A percentile compares a stretch with the other conserved stretches of the same genome.
Conservation (phyloP, 257 asterid species). For the Ballota nigra region DNA sequence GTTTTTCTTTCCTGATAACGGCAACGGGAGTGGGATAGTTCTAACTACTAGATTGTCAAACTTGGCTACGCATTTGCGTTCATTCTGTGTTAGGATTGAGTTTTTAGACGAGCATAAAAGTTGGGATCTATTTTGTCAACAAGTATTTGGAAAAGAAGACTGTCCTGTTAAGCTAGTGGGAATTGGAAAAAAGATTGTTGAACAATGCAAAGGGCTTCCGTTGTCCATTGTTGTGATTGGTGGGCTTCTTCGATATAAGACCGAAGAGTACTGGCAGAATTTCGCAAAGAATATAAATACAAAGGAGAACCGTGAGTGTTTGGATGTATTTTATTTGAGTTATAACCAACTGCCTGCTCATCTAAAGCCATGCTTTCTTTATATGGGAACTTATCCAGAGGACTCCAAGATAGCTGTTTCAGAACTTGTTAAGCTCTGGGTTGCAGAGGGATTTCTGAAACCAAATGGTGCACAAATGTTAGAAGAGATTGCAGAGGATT, state of each 20-base stretch:
- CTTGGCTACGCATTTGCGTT: neutral
- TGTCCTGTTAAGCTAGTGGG: neutral
- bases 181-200: constrained; percentile 1
- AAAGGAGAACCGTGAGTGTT: neutral
- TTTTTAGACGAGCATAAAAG: no score
- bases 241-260: constrained; percentile 5
- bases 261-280: no score
- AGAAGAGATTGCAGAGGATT: constrained; percentile 11
- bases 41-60: neutral
- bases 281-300: no score
- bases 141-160: neutral
- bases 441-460: constrained; percentile 17
- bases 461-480: neutral
- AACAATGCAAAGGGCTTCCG: constrained; percentile 2
- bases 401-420: neutral
- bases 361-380: constrained; percentile 21
- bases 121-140: no score
- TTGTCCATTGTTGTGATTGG: constrained; percentile 15
- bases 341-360: neutral
- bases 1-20: neutral
- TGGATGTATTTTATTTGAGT: constrained; percentile 5
- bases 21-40: neutral
- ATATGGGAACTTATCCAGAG: constrained; percentile 8
- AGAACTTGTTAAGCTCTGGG: neutral
- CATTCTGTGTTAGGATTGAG: no score